These are phyloP conservation scores for Globisporangium irregulare DNA, from an alignment of 352 stramenopile genomes.

Conservation along the genomic window DNA sequence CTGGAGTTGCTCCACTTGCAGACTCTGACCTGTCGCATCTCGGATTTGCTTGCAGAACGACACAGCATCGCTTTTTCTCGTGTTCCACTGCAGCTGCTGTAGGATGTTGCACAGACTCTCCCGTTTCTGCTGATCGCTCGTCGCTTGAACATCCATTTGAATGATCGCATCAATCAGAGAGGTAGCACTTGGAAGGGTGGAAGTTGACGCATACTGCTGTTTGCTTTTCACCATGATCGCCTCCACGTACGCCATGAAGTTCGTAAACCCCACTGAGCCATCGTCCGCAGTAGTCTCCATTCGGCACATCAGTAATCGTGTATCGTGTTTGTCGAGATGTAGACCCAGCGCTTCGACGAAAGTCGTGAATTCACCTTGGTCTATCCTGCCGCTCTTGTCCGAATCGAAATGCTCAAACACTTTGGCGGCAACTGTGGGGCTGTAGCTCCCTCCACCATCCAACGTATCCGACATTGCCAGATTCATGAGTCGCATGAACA, in stretches of 20 bases:
- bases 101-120: slow-evolving; percentile 36
- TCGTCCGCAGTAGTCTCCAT: slow-evolving; percentile 24
- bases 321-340: slow-evolving; percentile 32
- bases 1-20: slow-evolving; percentile 32
- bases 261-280: slow-evolving; percentile 22
- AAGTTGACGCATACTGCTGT: background rate
- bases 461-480: slow-evolving; percentile 25
- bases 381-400: slow-evolving; percentile 55
- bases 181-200: background rate
- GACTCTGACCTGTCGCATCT: slow-evolving; percentile 20
- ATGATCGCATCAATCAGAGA: slow-evolving; percentile 22
- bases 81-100: slow-evolving; percentile 47
- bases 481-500: slow-evolving; percentile 50
- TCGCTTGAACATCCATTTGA: slow-evolving; percentile 18
- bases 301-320: slow-evolving; percentile 45
- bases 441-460: slow-evolving; percentile 19
- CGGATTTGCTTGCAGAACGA: slow-evolving; percentile 29
- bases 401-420: slow-evolving; percentile 56
- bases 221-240: slow-evolving; percentile 7
- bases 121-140: slow-evolving; percentile 14
- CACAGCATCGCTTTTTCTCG: slow-evolving; percentile 26
- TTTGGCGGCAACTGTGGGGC: slow-evolving; percentile 21
- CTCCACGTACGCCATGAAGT: slow-evolving; percentile 32
- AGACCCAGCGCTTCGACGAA: slow-evolving; percentile 45
- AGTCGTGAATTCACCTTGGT: slow-evolving; percentile 46